phyloP scores from a whole-genome alignment of 2,329 filamentous ascomycete genomes.

The Dactylellina parvicollis region DNA sequence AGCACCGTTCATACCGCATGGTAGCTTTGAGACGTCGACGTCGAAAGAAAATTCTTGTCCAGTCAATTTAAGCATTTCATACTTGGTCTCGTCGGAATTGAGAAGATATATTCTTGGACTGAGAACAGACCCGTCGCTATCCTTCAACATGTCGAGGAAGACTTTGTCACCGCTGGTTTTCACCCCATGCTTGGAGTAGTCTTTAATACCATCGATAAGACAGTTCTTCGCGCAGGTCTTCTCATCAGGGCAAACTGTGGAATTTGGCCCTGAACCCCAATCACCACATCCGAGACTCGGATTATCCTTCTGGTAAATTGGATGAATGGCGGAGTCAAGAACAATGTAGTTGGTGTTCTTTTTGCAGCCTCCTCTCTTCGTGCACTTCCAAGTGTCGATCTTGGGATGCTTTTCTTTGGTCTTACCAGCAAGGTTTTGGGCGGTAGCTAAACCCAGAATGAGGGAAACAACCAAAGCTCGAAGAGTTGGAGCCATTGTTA shows the following conservation, averaged over 20 bases:
- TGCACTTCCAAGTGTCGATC: slow-evolving; percentile 67
- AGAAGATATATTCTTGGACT: slow-evolving; percentile 64
- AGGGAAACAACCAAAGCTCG: slow-evolving; percentile 49
- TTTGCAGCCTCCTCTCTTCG: slow-evolving; percentile 65
- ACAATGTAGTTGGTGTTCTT: slow-evolving; percentile 65
- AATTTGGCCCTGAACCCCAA: slow-evolving; percentile 61
- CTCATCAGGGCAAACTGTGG: slow-evolving; percentile 65
- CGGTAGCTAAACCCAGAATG: slow-evolving; percentile 59
- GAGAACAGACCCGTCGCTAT: slow-evolving; percentile 57
- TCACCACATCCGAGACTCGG: slow-evolving; percentile 60
- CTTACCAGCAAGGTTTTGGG: slow-evolving; percentile 62
- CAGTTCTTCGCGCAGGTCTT: slow-evolving; percentile 68
- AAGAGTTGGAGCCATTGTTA: slow-evolving; percentile 34
- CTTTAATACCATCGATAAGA: slow-evolving; percentile 67
- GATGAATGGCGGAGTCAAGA: slow-evolving; percentile 65
- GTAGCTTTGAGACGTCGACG: slow-evolving; percentile 63
- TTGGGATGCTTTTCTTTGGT: slow-evolving; percentile 66
- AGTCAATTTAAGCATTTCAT: slow-evolving; percentile 64
- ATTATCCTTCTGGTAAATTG: slow-evolving; percentile 63
- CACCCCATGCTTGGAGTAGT: slow-evolving; percentile 65
- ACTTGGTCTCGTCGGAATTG: slow-evolving; percentile 62
- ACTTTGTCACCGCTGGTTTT: slow-evolving; percentile 61
- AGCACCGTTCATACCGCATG: slow-evolving; percentile 62
- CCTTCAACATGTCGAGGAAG: slow-evolving; percentile 59
- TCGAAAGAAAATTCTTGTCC: slow-evolving; percentile 64